Evolutionary conservation across 352 stramenopile species (phyloP).

Genomic region (Globisporangium spiculum): DNA sequence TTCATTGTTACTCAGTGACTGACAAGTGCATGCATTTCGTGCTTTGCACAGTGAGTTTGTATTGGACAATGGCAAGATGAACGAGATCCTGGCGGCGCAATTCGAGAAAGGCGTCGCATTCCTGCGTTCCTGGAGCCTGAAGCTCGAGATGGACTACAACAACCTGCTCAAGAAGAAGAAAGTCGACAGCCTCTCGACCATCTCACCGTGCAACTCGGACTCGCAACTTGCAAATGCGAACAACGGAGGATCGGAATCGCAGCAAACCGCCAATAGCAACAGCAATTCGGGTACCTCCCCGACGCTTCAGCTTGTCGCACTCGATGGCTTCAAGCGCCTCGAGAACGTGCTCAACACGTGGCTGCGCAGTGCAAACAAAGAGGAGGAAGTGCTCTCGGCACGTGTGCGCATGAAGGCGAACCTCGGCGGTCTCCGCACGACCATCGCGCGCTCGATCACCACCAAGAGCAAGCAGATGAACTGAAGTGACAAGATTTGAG

Average conservation of each 20-base stretch:
- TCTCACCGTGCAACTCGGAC: neutral
- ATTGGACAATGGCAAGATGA: slow-evolving; percentile 44
- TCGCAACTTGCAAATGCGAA: neutral
- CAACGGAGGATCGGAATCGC: neutral
- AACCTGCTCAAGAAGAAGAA: neutral
- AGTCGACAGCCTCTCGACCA: neutral
- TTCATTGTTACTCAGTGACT: neutral
- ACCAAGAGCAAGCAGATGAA: neutral
- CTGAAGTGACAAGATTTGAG: no score
- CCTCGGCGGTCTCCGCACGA: slow-evolving; percentile 17
- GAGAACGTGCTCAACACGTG: slow-evolving; percentile 17
- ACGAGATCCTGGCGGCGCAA: slow-evolving; percentile 34
- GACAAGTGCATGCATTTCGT: neutral
- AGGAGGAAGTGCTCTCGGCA: slow-evolving; percentile 11
- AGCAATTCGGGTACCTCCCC: neutral
- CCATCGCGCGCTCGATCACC: slow-evolving; percentile 19
- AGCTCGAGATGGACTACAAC: slow-evolving; percentile 57
- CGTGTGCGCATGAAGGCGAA: slow-evolving; percentile 15
- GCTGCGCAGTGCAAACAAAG: slow-evolving; percentile 9
- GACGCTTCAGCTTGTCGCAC: slow-evolving; percentile 9
- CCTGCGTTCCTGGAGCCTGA: slow-evolving; percentile 44
- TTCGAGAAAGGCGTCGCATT: slow-evolving; percentile 49
- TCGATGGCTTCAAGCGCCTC: slow-evolving; percentile 20
- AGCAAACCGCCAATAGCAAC: neutral
- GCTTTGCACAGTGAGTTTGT: slow-evolving; percentile 29